Base-by-base conservation (phyloP, 768 basidiomycete genomes). In the Lactarius hatsudake region DNA sequence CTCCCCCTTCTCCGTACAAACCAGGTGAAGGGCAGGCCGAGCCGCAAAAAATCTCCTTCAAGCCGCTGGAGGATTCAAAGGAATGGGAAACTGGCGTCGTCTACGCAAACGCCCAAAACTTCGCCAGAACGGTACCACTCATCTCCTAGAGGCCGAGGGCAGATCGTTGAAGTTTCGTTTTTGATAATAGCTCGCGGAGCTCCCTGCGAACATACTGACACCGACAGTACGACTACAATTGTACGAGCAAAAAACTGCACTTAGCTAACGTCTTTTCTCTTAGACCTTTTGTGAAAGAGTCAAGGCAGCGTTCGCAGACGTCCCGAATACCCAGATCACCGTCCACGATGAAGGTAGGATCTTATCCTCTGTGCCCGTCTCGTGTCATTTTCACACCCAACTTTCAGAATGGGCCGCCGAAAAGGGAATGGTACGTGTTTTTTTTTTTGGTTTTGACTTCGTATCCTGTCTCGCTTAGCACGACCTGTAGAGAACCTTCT, bases 201-300 rank as follows among this genome's bases (percentile, higher is more conserved):
- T 91, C 6, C 94, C 94, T 61, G 93, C 86, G 1, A 95, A 95
- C 75, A 85, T 94, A 76, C 79, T 93, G 81, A 94, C 92, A 2
- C 93, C 93, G 10, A 92, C 91, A 17, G 88, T 88, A 72, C 13
- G 62, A 40, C 15, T 26, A 43, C 10, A n/a, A 12, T 7, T 5
- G n/a, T 42, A n/a, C 42, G 23, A 42, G 2, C 28, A 13, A 6
- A 23, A 42, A n/a, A n/a, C 56, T 63, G 56, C 8, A 54, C 82
- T 75, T 9, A 5, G 61, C 30, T 60, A 32, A 26, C 32, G n/a
- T 62, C 20, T 26, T 54, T 17, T 51, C 18, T 57, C 51, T 7
- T 71, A 91, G 88, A 77, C 76, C 20, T 95, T 95, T 75, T 82
- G 83, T 38, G 85, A 93, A 75, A 86, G 90, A 20, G 85, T 87